Evolutionary conservation across 2,329 filamentous ascomycete species (phyloP), one percentile per base, ranked within the genome.

Genomic region (Talaromyces funiculosus): DNA sequence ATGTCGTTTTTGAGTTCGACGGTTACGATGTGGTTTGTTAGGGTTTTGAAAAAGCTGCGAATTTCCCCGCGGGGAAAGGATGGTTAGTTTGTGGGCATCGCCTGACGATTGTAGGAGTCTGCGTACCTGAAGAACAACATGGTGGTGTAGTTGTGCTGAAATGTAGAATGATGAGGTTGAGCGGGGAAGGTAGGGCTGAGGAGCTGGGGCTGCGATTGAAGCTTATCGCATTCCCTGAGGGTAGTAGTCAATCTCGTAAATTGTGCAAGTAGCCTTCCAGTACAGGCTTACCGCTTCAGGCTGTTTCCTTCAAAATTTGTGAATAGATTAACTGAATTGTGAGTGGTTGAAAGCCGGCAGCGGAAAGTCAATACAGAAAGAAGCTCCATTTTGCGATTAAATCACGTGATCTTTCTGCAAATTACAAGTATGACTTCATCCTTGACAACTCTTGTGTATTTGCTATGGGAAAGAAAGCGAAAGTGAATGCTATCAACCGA

Each of bases 1-100:
- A 99, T 96, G 79, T 99, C 94, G 77, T 99, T 99, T 80, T 99
- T 99, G 75, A 99, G 90, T 81, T 99, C 94, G 73, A 99, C 92
- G 51, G 92, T 97, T 72, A 99, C 92, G 81, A 95, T 88, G 68
- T 94, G 89, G 81, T 97, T 94, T 75, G 97, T 95, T 71, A 97
- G 89, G 58, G 93, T 97, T 78, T 97, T 97, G 86, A 97, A 97
- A 82, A 97, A 97, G 80, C 90, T 94, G 72, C 18, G 2, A 33
- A 33, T 33, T 33, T 12, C 5, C n/a, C 22, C 40, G n/a, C n/a
- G n/a, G n/a, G n/a, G 35, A 16, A 7, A 18, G 18, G 16, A 6
- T 16, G 37, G n/a, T 37, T 37, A 37, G 35, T 37, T 37, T 37
- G 14, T 12, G 4, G n/a, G 4, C 2, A 5, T n/a, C 4, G 14